Conservation (phyloP, 345 rosid genomes). For the Geranium rotundifolium region DNA sequence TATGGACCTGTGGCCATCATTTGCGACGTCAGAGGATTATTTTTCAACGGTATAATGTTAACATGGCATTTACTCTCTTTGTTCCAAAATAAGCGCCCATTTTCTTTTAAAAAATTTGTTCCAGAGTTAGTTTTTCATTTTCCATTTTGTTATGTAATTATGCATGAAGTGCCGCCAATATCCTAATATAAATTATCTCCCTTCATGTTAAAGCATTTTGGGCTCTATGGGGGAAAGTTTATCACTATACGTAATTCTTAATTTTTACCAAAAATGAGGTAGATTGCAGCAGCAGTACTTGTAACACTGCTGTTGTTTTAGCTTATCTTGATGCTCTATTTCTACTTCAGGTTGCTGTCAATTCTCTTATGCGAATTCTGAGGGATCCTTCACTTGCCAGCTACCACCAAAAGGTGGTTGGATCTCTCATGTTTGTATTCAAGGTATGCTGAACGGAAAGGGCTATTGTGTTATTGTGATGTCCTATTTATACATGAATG, state of each 20-base stretch:
- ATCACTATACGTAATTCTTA: no score
- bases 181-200: no score
- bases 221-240: no score
- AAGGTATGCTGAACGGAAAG: conserved; percentile 37
- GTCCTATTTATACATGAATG: not conserved
- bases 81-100: no score
- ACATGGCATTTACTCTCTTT: no score
- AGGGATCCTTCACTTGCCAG: conserved; percentile 94
- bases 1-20: conserved; percentile 85
- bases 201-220: no score
- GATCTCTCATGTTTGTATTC: conserved; percentile 92
- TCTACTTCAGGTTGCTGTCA: conserved; percentile 73
- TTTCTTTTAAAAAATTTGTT: no score
- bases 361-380: conserved; percentile 94
- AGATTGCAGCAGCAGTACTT: not conserved
- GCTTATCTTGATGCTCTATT: conserved; percentile 8
- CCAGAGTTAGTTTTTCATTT: no score
- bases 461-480: not conserved
- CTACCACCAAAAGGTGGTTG: conserved; percentile 95
- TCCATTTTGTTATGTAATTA: no score
- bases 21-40: conserved; percentile 95
- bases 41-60: conserved; percentile 57
- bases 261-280: no score
- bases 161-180: no score
- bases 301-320: conserved; percentile 5